Evolutionary conservation across 1,284 basidiomycete genomes (phyloP), one percentile per base, ranked within the genome.

Genomic region (Phylloboletellus chloephorus): DNA sequence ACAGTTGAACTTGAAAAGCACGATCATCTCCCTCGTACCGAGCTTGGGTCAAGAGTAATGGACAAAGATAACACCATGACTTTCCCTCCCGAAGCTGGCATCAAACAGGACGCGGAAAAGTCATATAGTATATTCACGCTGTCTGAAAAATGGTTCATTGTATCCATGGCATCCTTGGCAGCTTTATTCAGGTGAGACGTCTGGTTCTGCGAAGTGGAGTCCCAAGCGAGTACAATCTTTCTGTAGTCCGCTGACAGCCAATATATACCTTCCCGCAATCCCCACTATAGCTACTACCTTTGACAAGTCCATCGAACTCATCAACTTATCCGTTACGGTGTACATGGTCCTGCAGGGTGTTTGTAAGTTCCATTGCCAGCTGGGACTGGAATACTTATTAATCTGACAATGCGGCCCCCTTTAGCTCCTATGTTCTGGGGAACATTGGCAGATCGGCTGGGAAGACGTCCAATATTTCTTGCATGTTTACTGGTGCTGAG

Each of bases 301-400:
- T 47, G 50, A 78, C 49, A 76, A 79, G 45, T 74, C 78, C 0
- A 69, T 71, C 3, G 82, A 87, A 49, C 63, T 79, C 13, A 84
- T 88, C 31, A 87, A 89, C 52, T 55, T 89, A 24, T 85, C 84
- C 1, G 81, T 89, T 20, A 88, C 85, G 0, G 73, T 84, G 42
- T 87, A 88, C 58, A 79, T 88, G 76, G 66, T 88, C 22, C 66
- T 88, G 19, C 87, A 91, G 64, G 86, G 80, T 15, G 60, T 85
- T 31, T 73, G 82, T 83, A 49, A 47, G 68, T 52, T 40, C 17
- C 13, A 4, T 40, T 31, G 5, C 32, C 16, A 7, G 33, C 6
- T 5, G 15, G 16, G 32, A 28, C 31, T 26, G 8, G 17, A n/a
- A 6, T 30, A 21, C 7, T 39, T 46, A 33, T 17, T 13, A 15